Percentiles rank a stretch among this genome's conserved stretches.
These are phyloP conservation scores for Daedalea quercina DNA, from an alignment of 768 basidiomycete genomes.

Conservation along the genomic window DNA sequence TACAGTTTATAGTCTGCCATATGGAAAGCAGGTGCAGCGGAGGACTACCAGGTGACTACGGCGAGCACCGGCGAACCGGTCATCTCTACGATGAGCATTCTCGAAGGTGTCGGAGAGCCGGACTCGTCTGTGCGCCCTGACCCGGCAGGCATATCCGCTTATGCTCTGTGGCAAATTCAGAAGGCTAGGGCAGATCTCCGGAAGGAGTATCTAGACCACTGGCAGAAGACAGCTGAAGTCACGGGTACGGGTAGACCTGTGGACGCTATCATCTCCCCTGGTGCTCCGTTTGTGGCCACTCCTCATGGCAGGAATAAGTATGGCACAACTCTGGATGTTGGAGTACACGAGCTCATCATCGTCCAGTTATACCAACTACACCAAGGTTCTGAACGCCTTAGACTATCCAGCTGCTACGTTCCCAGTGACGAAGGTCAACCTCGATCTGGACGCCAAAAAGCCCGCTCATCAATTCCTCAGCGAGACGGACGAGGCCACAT, in stretches of 20 bases:
- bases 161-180: slow-evolving; percentile 64
- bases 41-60: slow-evolving; percentile 14
- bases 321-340: slow-evolving; percentile 11
- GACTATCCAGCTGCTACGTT: slow-evolving; percentile 59
- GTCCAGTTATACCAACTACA: slow-evolving; percentile 32
- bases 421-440: slow-evolving; percentile 60
- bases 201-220: slow-evolving; percentile 52
- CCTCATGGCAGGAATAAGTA: slow-evolving; percentile 58
- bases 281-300: slow-evolving; percentile 50
- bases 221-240: slow-evolving; percentile 42
- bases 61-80: slow-evolving; percentile 18
- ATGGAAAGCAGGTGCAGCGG: slow-evolving; percentile 16
- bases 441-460: slow-evolving; percentile 39
- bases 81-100: slow-evolving; percentile 17
- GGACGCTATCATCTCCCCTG: slow-evolving; percentile 68
- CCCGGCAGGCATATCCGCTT: slow-evolving; percentile 36
- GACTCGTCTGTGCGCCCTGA: slow-evolving; percentile 22
- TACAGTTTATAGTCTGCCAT: slow-evolving; percentile 11
- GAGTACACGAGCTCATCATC: not conserved
- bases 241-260: slow-evolving; percentile 70
- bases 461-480: slow-evolving; percentile 42
- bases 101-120: slow-evolving; percentile 3
- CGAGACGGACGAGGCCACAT: slow-evolving; percentile 39
- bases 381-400: slow-evolving; percentile 59
- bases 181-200: slow-evolving; percentile 43